These are phyloP conservation scores for Pelargonium australe DNA, from an alignment of 441 rosid genomes.

Conservation along the genomic window DNA sequence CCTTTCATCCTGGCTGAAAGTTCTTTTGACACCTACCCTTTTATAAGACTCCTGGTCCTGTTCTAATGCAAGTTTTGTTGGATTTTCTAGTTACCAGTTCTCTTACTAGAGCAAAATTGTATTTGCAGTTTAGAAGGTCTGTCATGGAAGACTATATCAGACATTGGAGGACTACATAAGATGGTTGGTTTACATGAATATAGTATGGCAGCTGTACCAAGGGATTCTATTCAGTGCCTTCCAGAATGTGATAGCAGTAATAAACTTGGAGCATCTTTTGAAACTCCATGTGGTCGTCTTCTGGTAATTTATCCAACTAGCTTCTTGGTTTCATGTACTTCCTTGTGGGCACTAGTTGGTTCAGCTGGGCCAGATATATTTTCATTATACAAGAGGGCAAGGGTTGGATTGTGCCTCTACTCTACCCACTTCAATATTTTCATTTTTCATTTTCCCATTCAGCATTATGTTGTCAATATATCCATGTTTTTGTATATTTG, in stretches of 20 bases:
- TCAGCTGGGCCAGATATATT: not conserved
- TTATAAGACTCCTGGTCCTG: no score
- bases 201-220: slow-evolving; percentile 43
- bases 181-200: slow-evolving; percentile 46
- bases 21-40: no score
- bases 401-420: not conserved
- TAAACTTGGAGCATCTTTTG: slow-evolving; percentile 61
- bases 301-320: slow-evolving; percentile 34
- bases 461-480: not conserved
- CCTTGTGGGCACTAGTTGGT: not conserved
- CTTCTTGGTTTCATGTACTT: not conserved
- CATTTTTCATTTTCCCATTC: slow-evolving; percentile 1
- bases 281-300: slow-evolving; percentile 57
- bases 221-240: slow-evolving; percentile 67
- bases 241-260: slow-evolving; percentile 46
- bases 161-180: slow-evolving; percentile 54
- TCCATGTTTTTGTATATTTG: not conserved
- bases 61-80: not conserved
- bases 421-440: not conserved
- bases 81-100: not conserved
- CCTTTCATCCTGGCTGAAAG: no score
- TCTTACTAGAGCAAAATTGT: not conserved
- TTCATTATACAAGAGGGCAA: not conserved
- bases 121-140: slow-evolving; percentile 48
- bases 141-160: slow-evolving; percentile 39